Evolutionary conservation across 352 stramenopile species (phyloP), one percentile per base, ranked within the genome.

Genomic region (Phytopythium boreale): DNA sequence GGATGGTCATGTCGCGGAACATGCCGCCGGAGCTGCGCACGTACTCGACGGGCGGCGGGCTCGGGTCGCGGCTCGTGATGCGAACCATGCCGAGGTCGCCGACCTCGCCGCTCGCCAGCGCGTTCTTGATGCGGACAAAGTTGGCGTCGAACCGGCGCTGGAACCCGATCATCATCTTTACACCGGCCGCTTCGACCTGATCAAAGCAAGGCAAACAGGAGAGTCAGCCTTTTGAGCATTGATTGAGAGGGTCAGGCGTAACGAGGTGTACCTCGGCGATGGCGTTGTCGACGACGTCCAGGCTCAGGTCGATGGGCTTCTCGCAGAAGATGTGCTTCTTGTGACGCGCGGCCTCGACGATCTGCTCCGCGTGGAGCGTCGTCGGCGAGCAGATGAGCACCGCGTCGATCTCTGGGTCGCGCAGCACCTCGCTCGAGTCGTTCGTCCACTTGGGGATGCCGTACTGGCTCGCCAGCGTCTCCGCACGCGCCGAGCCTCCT

Each of bases 331-430:
- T 94, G 70, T 98, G 86, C 73, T 98, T 98, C 52, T 90, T 89
- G 66, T 95, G 84, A 17, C 82, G 84, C 20, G 96, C 96, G 26
- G 88, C 93, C 37, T 92, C 86, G 49, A 97, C 95, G 70, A 98
- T 98, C 80, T 98, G 96, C 66, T 98, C 87, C 17, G 95, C 96
- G 80, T 99, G 96, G 58, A 84, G 92, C 34, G 87, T 74, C 20
- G 91, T 98, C 4, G 96, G 96, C 15, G 95, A 98, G 74, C 96
- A 99, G 78, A 99, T 98, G 81, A 97, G 87, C 15, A 99, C 93
- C 17, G 95, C 96, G 74, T 99, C 93, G 39, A 98, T 88, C 17
- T 97, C 89, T 1, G 93, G 90, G 67, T 98, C 82, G 12, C 75
- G 79, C 63, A 99, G 94, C 12, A 98, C 84, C n/a, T 98, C 94